Base-by-base conservation (phyloP, 2,329 filamentous ascomycete genomes). In the Cercospora canescens region DNA sequence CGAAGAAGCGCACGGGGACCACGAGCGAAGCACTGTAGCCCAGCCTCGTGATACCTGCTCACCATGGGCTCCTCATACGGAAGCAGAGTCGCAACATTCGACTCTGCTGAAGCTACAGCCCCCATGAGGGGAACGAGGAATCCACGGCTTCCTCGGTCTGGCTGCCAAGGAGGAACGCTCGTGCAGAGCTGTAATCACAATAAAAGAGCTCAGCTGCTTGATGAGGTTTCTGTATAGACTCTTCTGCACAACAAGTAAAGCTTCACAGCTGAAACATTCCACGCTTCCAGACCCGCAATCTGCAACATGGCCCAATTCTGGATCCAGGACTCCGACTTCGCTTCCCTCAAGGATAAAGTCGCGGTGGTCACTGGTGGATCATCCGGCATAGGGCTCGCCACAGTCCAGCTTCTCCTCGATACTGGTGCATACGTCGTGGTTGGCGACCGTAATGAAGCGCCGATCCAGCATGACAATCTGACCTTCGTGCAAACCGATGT, bases 321-420 rank as follows among this genome's bases (percentile, higher is more conserved):
- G n/a, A 73, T 75, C 58, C 48, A 68, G 50, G 68, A 71, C n/a
- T 45, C 64, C 11, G 69, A 74, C 60, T 68, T 72, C 30, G 39
- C 65, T 2, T 65, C 70, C 1, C 63, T 76, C 45, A 67, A 70
- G 56, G 72, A 64, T 50, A 69, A 71, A 32, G 66, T 72, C 26
- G 68, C 72, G 8, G 66, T 76, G 16, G 39, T 75, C 18, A 75
- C 73, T 83, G 86, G 87, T 57, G 85, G 85, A 63, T 86, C 85
- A 0, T 87, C 86, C 2, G 87, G 87, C 16, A 89, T 89, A 61
- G 87, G 87, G 34, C 81, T 87, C 14, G 84, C 84, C 62, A 87
- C 87, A 1, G 80, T 83, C 7, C 75, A 82, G 8, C 77, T 85
- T 2, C 81, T 88, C 14, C 78, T 88, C 7, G 76, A 81, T 0